Percentiles rank a stretch among this genome's conserved stretches.
phyloP scores from a whole-genome alignment of 148 eudicot genomes.

The Camellia japonica region DNA sequence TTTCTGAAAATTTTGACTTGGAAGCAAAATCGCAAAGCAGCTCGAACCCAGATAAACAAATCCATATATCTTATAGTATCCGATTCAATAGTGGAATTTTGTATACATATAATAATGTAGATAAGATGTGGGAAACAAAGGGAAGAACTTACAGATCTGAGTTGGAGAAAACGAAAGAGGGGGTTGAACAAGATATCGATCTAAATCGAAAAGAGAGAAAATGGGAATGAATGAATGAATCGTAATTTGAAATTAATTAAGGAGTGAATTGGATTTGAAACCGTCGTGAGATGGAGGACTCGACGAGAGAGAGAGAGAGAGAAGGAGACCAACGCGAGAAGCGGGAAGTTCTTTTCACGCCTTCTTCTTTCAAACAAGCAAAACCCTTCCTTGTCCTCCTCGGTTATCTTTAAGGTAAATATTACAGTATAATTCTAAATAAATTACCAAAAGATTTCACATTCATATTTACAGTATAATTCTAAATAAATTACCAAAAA shows the following conservation, averaged over 20 bases:
- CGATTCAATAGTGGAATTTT: not conserved
- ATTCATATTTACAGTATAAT: no score
- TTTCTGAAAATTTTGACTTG: not conserved
- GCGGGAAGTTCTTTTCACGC: conserved; percentile 3
- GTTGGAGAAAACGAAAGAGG: not conserved
- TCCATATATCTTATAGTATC: not conserved
- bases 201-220: not conserved
- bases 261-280: conserved; percentile 5
- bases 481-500: no score
- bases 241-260: not conserved
- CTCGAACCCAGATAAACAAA: not conserved
- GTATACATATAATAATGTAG: no score
- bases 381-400: not conserved
- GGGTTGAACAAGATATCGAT: not conserved
- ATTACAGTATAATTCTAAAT: no score
- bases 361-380: not conserved
- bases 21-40: not conserved
- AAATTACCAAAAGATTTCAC: no score
- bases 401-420: no score
- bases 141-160: conserved; percentile 17
- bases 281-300: conserved; percentile 11
- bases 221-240: not conserved
- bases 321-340: conserved; percentile 10
- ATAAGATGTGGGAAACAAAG: not conserved
- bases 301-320: not conserved